phyloP scores from a whole-genome alignment of 2,329 filamentous ascomycete species.

The Penicillium sp. region DNA sequence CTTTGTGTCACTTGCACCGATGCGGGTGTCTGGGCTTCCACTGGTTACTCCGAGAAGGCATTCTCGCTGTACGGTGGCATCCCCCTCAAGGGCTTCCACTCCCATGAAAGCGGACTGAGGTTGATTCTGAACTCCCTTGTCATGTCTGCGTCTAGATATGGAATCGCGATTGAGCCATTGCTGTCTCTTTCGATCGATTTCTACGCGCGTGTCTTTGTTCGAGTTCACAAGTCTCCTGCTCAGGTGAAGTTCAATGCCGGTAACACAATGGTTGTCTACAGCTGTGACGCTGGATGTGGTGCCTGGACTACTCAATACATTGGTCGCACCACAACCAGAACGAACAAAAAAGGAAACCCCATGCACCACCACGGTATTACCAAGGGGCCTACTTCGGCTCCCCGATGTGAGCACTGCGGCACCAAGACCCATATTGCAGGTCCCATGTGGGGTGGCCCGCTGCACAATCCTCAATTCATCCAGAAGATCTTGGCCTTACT shows the following conservation, averaged over 20 bases:
- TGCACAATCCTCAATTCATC: conserved; percentile 84
- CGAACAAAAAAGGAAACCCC: conserved; percentile 69
- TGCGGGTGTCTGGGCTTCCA: conserved; percentile 90
- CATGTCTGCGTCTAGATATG: conserved; percentile 78
- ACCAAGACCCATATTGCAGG: conserved; percentile 84
- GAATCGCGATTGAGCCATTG: conserved; percentile 83
- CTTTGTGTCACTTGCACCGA: conserved; percentile 97
- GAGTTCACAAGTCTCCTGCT: conserved; percentile 74
- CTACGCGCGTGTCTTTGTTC: conserved; percentile 86
- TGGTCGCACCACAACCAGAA: conserved; percentile 65
- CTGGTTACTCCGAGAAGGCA: conserved; percentile 90
- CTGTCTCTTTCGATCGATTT: conserved; percentile 95
- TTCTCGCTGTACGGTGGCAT: conserved; percentile 92
- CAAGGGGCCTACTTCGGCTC: conserved; percentile 66
- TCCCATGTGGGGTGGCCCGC: conserved; percentile 89
- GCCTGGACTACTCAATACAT: conserved; percentile 83
- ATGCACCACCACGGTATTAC: conserved; percentile 80
- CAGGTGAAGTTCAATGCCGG: conserved; percentile 88
- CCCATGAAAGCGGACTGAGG: conserved; percentile 85
- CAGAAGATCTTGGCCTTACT: conserved; percentile 74
- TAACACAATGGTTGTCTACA: conserved; percentile 91
- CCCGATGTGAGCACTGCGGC: conserved; percentile 78
- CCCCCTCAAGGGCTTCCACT: conserved; percentile 79
- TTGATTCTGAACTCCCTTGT: conserved; percentile 83
- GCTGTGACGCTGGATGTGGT: conserved; percentile 88